Base-by-base conservation (phyloP, 352 stramenopile species). In the Thalassiosira livingstoniorum region DNA sequence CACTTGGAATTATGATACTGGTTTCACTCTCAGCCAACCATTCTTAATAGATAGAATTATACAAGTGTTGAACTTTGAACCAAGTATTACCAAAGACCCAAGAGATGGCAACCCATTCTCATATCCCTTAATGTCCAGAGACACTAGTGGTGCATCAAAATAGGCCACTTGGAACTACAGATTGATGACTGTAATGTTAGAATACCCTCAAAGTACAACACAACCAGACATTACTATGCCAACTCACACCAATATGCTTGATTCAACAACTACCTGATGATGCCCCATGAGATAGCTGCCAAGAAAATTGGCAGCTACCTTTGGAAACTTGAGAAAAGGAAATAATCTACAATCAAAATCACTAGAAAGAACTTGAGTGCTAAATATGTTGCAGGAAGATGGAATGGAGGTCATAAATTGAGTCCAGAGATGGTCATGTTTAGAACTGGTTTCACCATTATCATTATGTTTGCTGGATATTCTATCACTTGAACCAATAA, bases 291-390 rank as follows among this genome's bases (percentile, higher is more conserved):
- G 42, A 37, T 54, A 23, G 73, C 67, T 29, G 34, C 86, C 27
- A 73, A 82, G 37, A 13, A 65, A 39, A 75, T 89, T 60, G 34
- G 66, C 7, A 37, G n/a, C n/a, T n/a, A n/a, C n/a, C n/a, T n/a
- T n/a, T n/a, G n/a, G n/a, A n/a, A n/a, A n/a, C n/a, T n/a, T n/a
- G n/a, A n/a, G n/a, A n/a, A n/a, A n/a, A n/a, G n/a, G n/a, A n/a
- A n/a, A n/a, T n/a, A n/a, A n/a, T n/a, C n/a, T n/a, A n/a, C n/a
- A n/a, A n/a, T n/a, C n/a, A n/a, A n/a, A n/a, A n/a, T n/a, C n/a
- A n/a, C n/a, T n/a, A n/a, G n/a, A n/a, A n/a, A n/a, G n/a, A n/a
- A n/a, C n/a, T n/a, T n/a, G n/a, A n/a, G n/a, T n/a, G n/a, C n/a
- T n/a, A n/a, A n/a, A n/a, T n/a, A n/a, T n/a, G n/a, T n/a, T n/a